These are phyloP conservation scores for Fraxinus cuspidata DNA, from an alignment of 257 asterid genomes.

Conservation along the genomic window DNA sequence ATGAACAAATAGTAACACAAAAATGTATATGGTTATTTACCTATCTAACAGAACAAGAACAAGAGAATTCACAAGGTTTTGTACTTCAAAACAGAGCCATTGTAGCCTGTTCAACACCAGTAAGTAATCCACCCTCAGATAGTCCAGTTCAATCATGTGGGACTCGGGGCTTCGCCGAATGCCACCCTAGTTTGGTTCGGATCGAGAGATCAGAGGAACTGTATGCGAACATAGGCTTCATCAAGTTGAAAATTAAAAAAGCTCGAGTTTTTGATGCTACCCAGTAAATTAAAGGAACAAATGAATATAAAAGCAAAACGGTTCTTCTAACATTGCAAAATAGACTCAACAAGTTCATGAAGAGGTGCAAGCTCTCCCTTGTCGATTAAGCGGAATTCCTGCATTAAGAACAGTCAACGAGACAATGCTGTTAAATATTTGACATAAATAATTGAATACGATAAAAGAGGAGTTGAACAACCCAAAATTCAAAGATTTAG, in stretches of 20 bases:
- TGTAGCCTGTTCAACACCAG: neutral
- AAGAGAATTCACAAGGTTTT: neutral
- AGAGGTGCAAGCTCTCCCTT: slow-evolving; percentile 51
- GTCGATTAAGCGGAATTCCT: slow-evolving; percentile 51
- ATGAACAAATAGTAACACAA: neutral
- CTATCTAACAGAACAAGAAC: neutral
- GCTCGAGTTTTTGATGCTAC: slow-evolving; percentile 1
- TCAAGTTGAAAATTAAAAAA: neutral
- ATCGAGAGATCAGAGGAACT: neutral
- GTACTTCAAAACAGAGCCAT: neutral
- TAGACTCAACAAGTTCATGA: slow-evolving; percentile 40
- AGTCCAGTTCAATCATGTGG: neutral
- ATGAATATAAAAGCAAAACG: neutral
- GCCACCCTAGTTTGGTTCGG: neutral
- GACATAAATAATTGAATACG: neutral
- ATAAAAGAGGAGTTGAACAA: neutral
- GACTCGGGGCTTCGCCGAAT: neutral
- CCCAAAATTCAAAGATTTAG: neutral
- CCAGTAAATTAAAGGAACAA: neutral
- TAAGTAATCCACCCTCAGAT: neutral
- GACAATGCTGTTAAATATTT: neutral
- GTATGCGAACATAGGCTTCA: neutral
- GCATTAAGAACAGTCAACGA: slow-evolving; percentile 19
- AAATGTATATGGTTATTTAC: neutral
- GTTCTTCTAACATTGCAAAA: slow-evolving; percentile 27